Evolutionary conservation across 2,329 filamentous ascomycete species (phyloP), one percentile per base, ranked within the genome.

Genomic region (Aspergillus clavatus): DNA sequence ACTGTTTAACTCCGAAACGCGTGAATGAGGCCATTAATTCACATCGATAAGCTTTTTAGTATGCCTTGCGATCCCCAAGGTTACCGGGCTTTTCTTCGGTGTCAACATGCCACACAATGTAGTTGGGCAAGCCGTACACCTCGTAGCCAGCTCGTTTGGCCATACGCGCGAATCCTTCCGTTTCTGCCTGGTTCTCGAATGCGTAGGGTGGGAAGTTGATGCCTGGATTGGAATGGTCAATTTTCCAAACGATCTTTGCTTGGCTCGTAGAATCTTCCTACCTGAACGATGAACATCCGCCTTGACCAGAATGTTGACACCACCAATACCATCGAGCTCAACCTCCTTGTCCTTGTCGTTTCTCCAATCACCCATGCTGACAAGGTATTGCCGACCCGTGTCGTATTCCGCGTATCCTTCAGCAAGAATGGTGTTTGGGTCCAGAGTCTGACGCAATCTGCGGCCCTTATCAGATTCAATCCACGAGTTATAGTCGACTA

Each of bases 401-500:
- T 91, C 82, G 65, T 87, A 96, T 66, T 98, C 83, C 67, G 89
- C 89, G 74, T 98, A 98, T 38, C 91, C 93, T 78, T 98, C 93
- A 19, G 88, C 93, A 23, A 98, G 77, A 47, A 98, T 78, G 18
- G 87, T 76, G 59, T 96, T 83, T 63, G 89, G 90, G 55, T 86
- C 79, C 16, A 97, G 76, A 42, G 74, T 81, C 5, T 78, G 73
- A n/a, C 84, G 77, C 43, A 97, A 78, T 60, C 83, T 86, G 47
- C 85, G 80, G 38, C 80, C 89, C 68, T 91, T 86, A 41, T 90
- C 84, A 7, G 91, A 91, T 72, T 98, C 93, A 58, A 95, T 81
- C 93, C 93, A 98, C 1, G 93, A 97, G 71, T 98, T 98, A 75
- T 98, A 98, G 67, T 98, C 93, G 64, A 97, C 88, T 93, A 50